A percentile compares a stretch with the other conserved stretches of the same genome.
Conservation (phyloP, 768 basidiomycete genomes). For the Suillus cothurnatus region DNA sequence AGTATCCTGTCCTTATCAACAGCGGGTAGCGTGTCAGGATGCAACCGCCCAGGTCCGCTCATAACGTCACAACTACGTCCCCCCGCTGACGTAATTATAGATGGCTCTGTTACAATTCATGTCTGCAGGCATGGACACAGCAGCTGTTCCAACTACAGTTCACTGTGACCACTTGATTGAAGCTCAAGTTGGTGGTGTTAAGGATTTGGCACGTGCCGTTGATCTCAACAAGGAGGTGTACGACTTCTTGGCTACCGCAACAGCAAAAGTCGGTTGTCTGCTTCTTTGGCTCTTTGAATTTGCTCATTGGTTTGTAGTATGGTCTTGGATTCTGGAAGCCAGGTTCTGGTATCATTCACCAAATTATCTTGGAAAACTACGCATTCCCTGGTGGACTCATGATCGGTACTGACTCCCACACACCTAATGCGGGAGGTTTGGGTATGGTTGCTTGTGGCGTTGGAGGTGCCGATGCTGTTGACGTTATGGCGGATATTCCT, state of each 20-base stretch:
- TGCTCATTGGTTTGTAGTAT: conserved; percentile 52
- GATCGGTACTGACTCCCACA: conserved; percentile 99
- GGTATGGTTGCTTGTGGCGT: conserved; percentile 99
- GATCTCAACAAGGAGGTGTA: conserved; percentile 98
- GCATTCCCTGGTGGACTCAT: conserved; percentile 99
- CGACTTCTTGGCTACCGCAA: conserved; percentile 97
- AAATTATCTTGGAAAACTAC: conserved; percentile 99
- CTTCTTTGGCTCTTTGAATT: neutral
- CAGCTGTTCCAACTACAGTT: conserved; percentile 96
- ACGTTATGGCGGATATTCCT: conserved; percentile 97
- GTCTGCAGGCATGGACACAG: conserved; percentile 98
- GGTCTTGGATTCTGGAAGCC: conserved; percentile 99
- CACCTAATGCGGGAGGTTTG: conserved; percentile 98
- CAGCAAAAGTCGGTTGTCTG: conserved; percentile 69
- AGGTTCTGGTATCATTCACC: conserved; percentile 98
- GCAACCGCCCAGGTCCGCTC: conserved; percentile 76
- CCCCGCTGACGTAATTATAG: conserved; percentile 46
- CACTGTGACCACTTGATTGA: conserved; percentile 99
- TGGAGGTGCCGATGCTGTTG: conserved; percentile 98
- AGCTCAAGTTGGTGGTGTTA: conserved; percentile 91
- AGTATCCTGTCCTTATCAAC: conserved; percentile 11
- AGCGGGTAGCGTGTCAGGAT: conserved; percentile 92
- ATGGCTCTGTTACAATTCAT: conserved; percentile 99
- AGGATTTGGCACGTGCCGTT: conserved; percentile 92
- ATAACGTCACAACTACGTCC: conserved; percentile 18